Percentiles rank a stretch among this genome's conserved stretches.
These are phyloP conservation scores for Kwoniella pini DNA, from an alignment of 768 basidiomycete genomes.

Conservation along the genomic window DNA sequence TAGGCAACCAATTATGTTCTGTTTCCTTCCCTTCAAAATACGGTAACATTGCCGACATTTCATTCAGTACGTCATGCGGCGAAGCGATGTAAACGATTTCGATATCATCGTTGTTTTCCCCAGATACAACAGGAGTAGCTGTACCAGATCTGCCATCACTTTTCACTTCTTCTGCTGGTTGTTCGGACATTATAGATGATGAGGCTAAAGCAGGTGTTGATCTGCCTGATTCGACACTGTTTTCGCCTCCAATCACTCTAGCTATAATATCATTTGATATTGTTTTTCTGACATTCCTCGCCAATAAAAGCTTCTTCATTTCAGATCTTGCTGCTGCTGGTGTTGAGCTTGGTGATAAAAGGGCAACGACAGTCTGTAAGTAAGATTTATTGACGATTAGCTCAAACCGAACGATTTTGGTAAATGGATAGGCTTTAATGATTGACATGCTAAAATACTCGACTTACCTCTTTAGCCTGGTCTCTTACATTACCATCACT, in stretches of 20 bases:
- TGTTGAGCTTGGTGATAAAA: slow-evolving; percentile 81
- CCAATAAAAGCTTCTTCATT: slow-evolving; percentile 82
- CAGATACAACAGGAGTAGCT: slow-evolving; percentile 10
- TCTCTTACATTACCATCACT: slow-evolving; percentile 86
- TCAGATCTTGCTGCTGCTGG: slow-evolving; percentile 86
- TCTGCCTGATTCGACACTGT: slow-evolving; percentile 7
- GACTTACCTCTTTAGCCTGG: slow-evolving; percentile 65
- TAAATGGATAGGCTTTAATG: no score
- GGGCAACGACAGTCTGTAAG: slow-evolving; percentile 66
- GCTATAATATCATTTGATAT: slow-evolving; percentile 76
- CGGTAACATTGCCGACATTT: slow-evolving; percentile 76
- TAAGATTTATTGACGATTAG: no score
- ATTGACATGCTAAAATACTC: no score
- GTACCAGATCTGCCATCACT: slow-evolving; percentile 3
- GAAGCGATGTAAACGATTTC: slow-evolving; percentile 62
- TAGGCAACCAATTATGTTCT: slow-evolving; percentile 88
- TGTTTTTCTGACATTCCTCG: slow-evolving; percentile 77
- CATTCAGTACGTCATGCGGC: slow-evolving; percentile 75
- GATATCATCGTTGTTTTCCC: slow-evolving; percentile 29
- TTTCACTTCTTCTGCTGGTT: not conserved
- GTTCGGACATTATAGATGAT: not conserved
- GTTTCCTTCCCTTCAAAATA: slow-evolving; percentile 95
- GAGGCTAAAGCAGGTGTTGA: slow-evolving; percentile 8
- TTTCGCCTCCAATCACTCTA: slow-evolving; percentile 36
- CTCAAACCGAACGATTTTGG: no score